Evolutionary conservation across 164 flowering plant genomes (phyloP), one percentile per base, ranked within the genome.

Genomic region (Berberis vulgaris): DNA sequence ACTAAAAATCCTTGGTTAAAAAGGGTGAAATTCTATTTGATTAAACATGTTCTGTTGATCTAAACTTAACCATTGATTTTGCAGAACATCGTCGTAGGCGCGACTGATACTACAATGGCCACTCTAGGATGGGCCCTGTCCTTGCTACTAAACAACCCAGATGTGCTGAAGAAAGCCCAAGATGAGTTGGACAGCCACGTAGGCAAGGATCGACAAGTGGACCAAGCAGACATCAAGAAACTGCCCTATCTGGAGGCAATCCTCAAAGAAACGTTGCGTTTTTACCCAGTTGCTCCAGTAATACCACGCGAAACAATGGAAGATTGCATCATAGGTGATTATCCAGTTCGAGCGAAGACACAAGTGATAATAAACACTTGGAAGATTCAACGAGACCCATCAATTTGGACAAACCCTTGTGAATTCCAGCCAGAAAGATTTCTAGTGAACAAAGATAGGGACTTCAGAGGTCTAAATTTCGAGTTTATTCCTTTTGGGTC

Each of bases 201-300:
- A 11, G 82, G 75, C 1, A 67, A 41, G 38, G 67, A 75, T 12
- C 66, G 75, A 56, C 59, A 53, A n/a, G 83, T 79, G 7, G 64
- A 73, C 0, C 80, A 77, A 64, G 63, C 75, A 0, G 81, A 81
- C 38, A 44, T 76, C 2, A 65, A 57, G 3, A 77, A 76, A 13
- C 43, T 82, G 3, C 64, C 50, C 1, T 82, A 77, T 43, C 79
- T 79, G 44, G 75, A 82, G 65, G 85, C 83, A 7, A 64, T 81
- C 7, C 2, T 79, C 39, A 81, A 81, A 45, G 82, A 78, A 57
- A 62, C 77, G 0, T 43, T 76, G n/a, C 69, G 80, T 1, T 49
- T 79, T 43, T 70, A 76, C 56, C 79, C 82, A 2, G 70, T 76
- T 0, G 72, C 42, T 0, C 66, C 82, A 26, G 64, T 76, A 0